Percentiles rank a stretch among this genome's conserved stretches.
Evolutionary conservation across 2,329 filamentous ascomycete species (phyloP).

Genomic region (Scedosporium minutisporum): DNA sequence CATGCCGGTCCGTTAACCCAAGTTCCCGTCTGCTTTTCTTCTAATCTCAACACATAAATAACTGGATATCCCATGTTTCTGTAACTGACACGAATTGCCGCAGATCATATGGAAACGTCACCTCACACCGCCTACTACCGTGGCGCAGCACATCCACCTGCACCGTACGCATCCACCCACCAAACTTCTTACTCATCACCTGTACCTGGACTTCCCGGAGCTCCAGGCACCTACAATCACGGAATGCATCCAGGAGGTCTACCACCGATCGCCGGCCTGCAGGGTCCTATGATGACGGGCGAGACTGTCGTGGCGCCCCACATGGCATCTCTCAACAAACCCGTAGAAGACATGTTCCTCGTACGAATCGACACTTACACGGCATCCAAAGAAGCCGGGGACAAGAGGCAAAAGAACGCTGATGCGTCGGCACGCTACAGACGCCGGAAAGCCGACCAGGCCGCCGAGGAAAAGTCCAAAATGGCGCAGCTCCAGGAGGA

Average conservation of each 20-base stretch:
- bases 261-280: background rate
- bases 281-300: background rate
- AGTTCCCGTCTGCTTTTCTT: background rate
- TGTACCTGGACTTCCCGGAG: background rate
- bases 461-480: conserved; percentile 51
- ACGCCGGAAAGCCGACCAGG: conserved; percentile 68
- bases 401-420: conserved; percentile 77
- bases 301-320: background rate
- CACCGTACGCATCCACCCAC: background rate
- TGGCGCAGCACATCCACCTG: background rate
- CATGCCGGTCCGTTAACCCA: background rate
- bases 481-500: conserved; percentile 59
- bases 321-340: background rate
- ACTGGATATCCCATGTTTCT: background rate
- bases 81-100: background rate
- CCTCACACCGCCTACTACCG: background rate
- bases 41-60: background rate
- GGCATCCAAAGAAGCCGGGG: conserved; percentile 71
- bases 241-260: background rate
- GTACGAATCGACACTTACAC: conserved; percentile 61
- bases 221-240: background rate
- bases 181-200: background rate
- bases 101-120: background rate
- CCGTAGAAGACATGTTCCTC: background rate
- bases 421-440: conserved; percentile 77